Conservation (phyloP, 495 filamentous ascomycete genomes). For the Podospora pseudocomata region DNA sequence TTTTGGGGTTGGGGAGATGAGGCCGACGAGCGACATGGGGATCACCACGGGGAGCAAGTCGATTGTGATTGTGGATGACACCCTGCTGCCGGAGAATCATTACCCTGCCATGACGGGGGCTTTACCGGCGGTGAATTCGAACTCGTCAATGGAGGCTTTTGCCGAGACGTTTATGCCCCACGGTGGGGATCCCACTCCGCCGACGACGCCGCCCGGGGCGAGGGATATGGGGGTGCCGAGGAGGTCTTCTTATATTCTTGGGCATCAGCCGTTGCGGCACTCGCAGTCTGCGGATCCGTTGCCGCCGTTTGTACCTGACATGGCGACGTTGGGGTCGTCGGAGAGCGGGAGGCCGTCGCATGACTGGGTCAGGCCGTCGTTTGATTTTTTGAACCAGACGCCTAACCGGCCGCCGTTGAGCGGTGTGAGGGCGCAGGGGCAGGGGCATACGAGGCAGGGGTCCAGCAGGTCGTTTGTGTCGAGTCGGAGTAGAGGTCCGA, state of each 20-base stretch:
- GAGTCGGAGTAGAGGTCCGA: slow-evolving; percentile 36
- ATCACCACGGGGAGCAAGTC: slow-evolving; percentile 78
- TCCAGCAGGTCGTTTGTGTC: slow-evolving; percentile 42
- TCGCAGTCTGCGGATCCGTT: slow-evolving; percentile 34
- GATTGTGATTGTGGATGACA: slow-evolving; percentile 83
- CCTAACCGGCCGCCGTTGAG: slow-evolving; percentile 33
- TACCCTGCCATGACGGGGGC: slow-evolving; percentile 47
- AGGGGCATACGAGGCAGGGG: slow-evolving; percentile 36
- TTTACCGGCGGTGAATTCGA: slow-evolving; percentile 38
- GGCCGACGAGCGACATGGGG: slow-evolving; percentile 45
- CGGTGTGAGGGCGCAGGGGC: slow-evolving; percentile 20
- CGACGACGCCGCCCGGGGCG: slow-evolving; percentile 48
- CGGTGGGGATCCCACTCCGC: slow-evolving; percentile 48
- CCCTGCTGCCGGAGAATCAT: slow-evolving; percentile 35
- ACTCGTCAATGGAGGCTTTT: slow-evolving; percentile 45
- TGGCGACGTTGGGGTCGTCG: slow-evolving; percentile 31
- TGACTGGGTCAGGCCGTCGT: slow-evolving; percentile 32
- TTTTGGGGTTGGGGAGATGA: slow-evolving; percentile 18
- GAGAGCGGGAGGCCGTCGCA: slow-evolving; percentile 26
- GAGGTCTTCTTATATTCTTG: slow-evolving; percentile 49
- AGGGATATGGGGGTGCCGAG: slow-evolving; percentile 41
- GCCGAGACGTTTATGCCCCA: slow-evolving; percentile 45
- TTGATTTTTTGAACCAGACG: slow-evolving; percentile 29
- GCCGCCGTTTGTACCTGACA: slow-evolving; percentile 40
- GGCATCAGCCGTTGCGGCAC: slow-evolving; percentile 37